These are phyloP conservation scores for Xylariaceae sp. DNA, from an alignment of 2,329 filamentous ascomycete genomes.

Conservation along the genomic window DNA sequence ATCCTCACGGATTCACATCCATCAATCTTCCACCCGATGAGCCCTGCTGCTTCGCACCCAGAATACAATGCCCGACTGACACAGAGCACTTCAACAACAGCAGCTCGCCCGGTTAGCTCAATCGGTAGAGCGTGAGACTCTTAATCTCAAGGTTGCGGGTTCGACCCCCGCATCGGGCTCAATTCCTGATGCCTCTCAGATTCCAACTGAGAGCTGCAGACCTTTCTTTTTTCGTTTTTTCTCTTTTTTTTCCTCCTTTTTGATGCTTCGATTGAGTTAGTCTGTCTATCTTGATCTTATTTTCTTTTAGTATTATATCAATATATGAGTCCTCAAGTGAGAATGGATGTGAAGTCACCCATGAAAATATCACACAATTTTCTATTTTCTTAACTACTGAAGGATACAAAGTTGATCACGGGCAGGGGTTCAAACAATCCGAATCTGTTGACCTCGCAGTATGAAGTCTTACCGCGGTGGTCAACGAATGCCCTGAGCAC, in stretches of 20 bases:
- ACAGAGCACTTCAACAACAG: background rate
- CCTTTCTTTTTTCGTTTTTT: background rate
- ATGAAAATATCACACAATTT: too few relatives aligned
- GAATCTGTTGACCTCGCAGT: too few relatives aligned
- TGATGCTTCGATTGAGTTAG: background rate
- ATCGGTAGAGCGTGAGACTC: constrained; percentile 71
- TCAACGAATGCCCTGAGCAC: too few relatives aligned
- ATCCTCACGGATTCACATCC: too few relatives aligned
- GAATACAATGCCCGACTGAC: too few relatives aligned
- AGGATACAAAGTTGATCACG: too few relatives aligned
- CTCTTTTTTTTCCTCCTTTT: background rate
- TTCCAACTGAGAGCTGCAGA: constrained; percentile 7
- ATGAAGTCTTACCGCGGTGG: too few relatives aligned
- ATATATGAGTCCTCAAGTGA: too few relatives aligned
- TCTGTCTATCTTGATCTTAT: background rate
- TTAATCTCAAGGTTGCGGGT: constrained; percentile 41
- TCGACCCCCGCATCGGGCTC: constrained; percentile 46
- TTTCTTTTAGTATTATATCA: background rate
- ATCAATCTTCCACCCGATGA: background rate
- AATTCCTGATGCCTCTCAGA: constrained; percentile 34
- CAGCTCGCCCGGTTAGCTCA: constrained; percentile 56
- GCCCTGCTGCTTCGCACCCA: background rate
- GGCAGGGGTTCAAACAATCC: too few relatives aligned
- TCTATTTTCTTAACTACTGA: too few relatives aligned
- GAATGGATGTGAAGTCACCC: too few relatives aligned